Percentiles rank a stretch among this genome's conserved stretches.
Conservation (phyloP, 2,329 filamentous ascomycete genomes). For the Aureobasidium lini region DNA sequence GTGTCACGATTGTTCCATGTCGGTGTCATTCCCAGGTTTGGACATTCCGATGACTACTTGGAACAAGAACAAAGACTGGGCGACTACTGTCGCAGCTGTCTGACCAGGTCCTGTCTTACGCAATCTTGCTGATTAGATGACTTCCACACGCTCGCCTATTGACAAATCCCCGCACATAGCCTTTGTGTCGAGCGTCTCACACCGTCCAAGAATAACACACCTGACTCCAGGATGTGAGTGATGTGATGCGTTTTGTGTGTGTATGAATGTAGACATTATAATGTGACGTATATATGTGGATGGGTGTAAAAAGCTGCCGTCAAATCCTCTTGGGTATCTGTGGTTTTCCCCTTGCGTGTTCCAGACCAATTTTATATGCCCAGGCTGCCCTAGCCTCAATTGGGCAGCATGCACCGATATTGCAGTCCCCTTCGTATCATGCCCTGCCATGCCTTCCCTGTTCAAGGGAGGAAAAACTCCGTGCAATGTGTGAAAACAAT, state of each 20-base stretch:
- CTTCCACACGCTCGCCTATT: background rate
- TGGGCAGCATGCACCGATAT: background rate
- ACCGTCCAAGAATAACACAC: too few species aligned
- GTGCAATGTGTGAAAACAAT: background rate
- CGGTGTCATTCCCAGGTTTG: background rate
- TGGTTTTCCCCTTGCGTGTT: slow-evolving; percentile 1
- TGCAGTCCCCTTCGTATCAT: background rate
- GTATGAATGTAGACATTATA: background rate
- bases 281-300: slow-evolving; percentile 1
- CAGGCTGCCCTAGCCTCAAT: background rate
- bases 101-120: slow-evolving; percentile 3
- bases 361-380: slow-evolving; percentile 7
- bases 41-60: background rate
- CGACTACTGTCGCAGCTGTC: slow-evolving; percentile 6
- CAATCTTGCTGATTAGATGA: background rate
- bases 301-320: background rate
- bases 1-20: slow-evolving; percentile 12
- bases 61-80: slow-evolving; percentile 2
- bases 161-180: background rate
- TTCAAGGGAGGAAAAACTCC: background rate
- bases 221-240: background rate
- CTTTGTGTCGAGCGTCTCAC: background rate
- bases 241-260: background rate
- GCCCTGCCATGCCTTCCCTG: background rate
- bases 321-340: slow-evolving; percentile 9